A percentile compares a stretch with the other conserved stretches of the same genome.
Evolutionary conservation across 306 rosid species (phyloP).

Genomic region (Oemleria cerasiformis): DNA sequence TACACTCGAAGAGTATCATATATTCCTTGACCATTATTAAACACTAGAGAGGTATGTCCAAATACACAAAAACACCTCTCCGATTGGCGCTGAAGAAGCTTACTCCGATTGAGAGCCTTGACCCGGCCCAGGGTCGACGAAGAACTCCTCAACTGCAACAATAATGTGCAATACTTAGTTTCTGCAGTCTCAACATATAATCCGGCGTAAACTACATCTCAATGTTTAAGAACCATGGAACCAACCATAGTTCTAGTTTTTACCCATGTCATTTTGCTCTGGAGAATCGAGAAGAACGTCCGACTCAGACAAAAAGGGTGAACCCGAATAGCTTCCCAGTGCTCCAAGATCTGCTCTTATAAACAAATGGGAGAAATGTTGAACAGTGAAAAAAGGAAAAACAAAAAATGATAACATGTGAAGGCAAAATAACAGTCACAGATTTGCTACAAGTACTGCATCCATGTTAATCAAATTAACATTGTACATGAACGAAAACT

Average conservation of each 20-base stretch:
- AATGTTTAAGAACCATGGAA: background rate
- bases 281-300: conserved; percentile 2
- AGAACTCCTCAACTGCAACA: conserved; percentile 11
- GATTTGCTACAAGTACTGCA: no score
- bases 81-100: background rate
- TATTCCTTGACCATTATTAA: background rate
- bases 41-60: background rate
- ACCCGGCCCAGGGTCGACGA: background rate
- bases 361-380: background rate
- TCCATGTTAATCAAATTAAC: background rate
- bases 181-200: background rate
- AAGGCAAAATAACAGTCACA: background rate
- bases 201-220: background rate
- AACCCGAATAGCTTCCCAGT: conserved; percentile 13
- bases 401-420: no score
- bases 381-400: background rate
- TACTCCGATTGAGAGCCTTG: conserved; percentile 14
- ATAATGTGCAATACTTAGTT: background rate
- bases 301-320: background rate
- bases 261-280: conserved; percentile 20
- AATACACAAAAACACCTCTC: background rate
- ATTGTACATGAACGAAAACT: background rate
- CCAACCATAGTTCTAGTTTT: background rate
- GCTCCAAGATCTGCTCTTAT: conserved; percentile 1
- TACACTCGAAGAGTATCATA: background rate